Base-by-base conservation (phyloP, 2,329 filamentous ascomycete species). In the Fusarium sp. region DNA sequence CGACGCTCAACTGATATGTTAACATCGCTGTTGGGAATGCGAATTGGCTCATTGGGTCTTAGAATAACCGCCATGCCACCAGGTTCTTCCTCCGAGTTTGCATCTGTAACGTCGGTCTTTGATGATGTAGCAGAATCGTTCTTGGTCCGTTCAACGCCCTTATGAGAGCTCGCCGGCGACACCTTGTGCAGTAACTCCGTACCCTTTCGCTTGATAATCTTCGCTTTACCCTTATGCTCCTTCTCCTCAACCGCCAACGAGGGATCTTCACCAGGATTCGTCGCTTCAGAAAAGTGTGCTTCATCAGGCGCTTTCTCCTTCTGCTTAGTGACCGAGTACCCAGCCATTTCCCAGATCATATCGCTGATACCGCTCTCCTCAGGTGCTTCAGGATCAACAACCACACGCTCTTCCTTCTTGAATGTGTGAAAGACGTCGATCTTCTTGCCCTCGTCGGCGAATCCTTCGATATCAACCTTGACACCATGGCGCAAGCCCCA, bases 401-500 rank as follows among this genome's bases (percentile, higher is more conserved):
- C 83, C 17, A 90, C 86, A 50, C 93, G 87, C 81, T 98, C 95
- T 53, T 84, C 86, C 76, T 86, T 89, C 61, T 83, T 86, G 77
- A 98, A 98, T 0, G 91, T 92, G 78, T 98, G 95, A 59, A 96
- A 91, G 13, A 88, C 85, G 77, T 93, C 91, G 74, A 98, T 97
- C 75, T 88, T 90, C 82, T 93, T 95, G 9, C 96, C 95, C 73
- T 96, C 92, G n/a, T 98, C 92, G 3, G 90, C 89, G 70, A 91
- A 98, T 0, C 94, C 94, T 78, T 97, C 92, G 1, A 98, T 87
- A 1, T 91, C 89, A 35, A 98, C 88, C 80, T 96, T 97, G 67
- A 98, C 95, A 0, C 95, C 95, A 74, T 95, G 91, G 48, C 93
- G 86, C 54, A 98, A 79, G 0, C 95, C 96, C 93, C 94, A 98